phyloP scores from a whole-genome alignment of 1,284 basidiomycete species.

The Phylloporus sp. region DNA sequence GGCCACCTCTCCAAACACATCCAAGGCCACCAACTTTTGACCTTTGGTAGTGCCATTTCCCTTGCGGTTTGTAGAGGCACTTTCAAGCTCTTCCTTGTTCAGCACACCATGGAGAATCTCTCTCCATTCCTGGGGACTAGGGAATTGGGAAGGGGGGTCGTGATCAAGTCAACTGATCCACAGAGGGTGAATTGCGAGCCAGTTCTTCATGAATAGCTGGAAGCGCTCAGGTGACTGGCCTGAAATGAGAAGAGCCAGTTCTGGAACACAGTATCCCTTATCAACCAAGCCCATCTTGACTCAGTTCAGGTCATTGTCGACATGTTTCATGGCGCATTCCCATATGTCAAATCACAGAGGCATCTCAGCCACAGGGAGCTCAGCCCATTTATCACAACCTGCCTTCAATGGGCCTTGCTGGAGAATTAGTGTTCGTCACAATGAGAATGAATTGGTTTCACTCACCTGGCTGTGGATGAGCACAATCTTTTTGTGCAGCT shows the following conservation, averaged over 20 bases:
- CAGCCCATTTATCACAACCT: conserved; percentile 12
- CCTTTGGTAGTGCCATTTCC: not conserved
- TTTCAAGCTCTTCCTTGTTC: not conserved
- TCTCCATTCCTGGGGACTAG: not conserved
- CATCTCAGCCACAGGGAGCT: conserved; percentile 1
- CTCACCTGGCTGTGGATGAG: not conserved
- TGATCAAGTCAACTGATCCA: not conserved
- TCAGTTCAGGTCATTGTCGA: not conserved
- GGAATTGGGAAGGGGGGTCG: not conserved
- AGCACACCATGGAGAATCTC: not conserved
- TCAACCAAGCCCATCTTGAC: not conserved
- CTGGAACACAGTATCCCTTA: conserved; percentile 8
- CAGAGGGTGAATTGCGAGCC: conserved; percentile 2
- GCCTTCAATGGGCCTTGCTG: not conserved
- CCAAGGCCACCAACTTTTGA: not conserved
- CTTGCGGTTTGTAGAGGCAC: not conserved
- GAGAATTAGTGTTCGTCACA: not conserved
- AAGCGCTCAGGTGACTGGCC: not conserved
- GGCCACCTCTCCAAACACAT: not conserved
- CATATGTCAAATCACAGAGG: not conserved
- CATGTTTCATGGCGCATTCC: not conserved
- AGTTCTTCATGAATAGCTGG: conserved; percentile 14
- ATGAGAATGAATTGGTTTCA: not conserved
- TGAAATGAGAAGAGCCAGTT: conserved; percentile 13
- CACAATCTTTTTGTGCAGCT: not conserved